Evolutionary conservation across 306 rosid species (phyloP), one percentile per base, ranked within the genome.

Genomic region (Prunus dulcis): DNA sequence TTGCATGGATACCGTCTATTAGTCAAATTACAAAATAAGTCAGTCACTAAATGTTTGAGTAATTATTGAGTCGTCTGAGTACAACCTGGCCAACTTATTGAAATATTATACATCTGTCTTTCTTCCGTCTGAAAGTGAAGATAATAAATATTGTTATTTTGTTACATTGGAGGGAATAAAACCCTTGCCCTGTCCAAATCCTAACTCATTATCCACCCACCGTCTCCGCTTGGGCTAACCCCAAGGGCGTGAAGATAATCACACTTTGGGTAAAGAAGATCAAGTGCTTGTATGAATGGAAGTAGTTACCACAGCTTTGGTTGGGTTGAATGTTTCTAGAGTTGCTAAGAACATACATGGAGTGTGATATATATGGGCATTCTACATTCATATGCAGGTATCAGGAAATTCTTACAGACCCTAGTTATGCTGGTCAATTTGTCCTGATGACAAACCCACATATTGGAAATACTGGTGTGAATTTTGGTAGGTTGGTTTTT

Each of bases 361-460:
- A 38, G 46, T 64, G 23, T 68, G 38, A 56, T 74, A 25, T 74
- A 25, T 43, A 78, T 75, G 53, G 71, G 41, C 67, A 12, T 71
- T 62, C 67, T 84, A 73, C 63, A 60, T 74, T 17, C 57, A 64
- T 61, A 32, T 71, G 77, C 86, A 95, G 98, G 84, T 95, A 95
- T 88, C 98, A 95, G 77, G 98, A 95, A 77, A 95, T 92, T 82
- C 82, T 95, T 64, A 92, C 97, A 0, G 97, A 95, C 81, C 98
- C 97, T 58, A 95, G 97, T 78, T 95, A 95, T 82, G 93, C 97
- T 72, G 99, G 97, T 12, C 97, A 95, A 80, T 92, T 92, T 84
- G 99, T 95, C 64, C 82, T 92, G 43, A 95, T 95, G 97, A 92
- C 97, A 51, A 95, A 88, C 83, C 98, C 98, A 0, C 98, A 92